These are phyloP conservation scores for Curvularia eragrostidis DNA, from an alignment of 2,329 filamentous ascomycete genomes.

Conservation along the genomic window DNA sequence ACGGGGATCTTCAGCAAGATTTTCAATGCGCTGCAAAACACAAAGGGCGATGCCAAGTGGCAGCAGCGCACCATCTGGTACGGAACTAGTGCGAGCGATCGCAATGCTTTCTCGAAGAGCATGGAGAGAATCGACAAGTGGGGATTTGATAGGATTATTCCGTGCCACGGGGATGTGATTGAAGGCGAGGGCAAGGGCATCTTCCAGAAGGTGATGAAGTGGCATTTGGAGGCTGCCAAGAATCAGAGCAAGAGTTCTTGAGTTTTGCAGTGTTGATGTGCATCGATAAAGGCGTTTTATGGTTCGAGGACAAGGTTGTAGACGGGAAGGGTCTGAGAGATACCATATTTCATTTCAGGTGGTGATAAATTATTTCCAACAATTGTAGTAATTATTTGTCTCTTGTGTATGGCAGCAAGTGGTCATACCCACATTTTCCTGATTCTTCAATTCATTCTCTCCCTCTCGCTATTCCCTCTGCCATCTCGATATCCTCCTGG, in stretches of 20 bases:
- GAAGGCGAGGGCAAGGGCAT: constrained; percentile 75
- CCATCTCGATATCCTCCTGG: constrained; percentile 7
- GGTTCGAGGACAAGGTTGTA: not conserved
- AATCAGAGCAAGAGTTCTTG: constrained; percentile 6
- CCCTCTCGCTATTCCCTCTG: not conserved
- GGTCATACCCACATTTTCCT: not conserved
- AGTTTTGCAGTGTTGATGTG: not conserved
- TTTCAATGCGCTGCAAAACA: constrained; percentile 64
- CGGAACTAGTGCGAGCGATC: constrained; percentile 65
- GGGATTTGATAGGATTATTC: constrained; percentile 86
- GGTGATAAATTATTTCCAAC: not conserved
- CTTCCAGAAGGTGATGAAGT: constrained; percentile 80
- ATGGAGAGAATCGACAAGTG: constrained; percentile 73
- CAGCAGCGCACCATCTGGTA: constrained; percentile 88
- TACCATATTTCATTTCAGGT: not conserved
- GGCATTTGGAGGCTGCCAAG: constrained; percentile 68
- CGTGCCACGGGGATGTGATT: constrained; percentile 92
- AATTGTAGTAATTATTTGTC: not conserved
- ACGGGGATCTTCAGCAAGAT: constrained; percentile 67
- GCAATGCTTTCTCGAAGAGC: constrained; percentile 72
- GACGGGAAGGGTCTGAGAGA: not conserved
- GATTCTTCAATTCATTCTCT: not conserved
- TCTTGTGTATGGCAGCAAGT: not conserved
- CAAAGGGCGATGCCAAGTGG: constrained; percentile 66
- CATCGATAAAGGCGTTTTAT: not conserved